A percentile compares a stretch with the other conserved stretches of the same genome.
Evolutionary conservation across 148 eudicot genomes (phyloP).

Genomic region (Chenopodium formosanum): DNA sequence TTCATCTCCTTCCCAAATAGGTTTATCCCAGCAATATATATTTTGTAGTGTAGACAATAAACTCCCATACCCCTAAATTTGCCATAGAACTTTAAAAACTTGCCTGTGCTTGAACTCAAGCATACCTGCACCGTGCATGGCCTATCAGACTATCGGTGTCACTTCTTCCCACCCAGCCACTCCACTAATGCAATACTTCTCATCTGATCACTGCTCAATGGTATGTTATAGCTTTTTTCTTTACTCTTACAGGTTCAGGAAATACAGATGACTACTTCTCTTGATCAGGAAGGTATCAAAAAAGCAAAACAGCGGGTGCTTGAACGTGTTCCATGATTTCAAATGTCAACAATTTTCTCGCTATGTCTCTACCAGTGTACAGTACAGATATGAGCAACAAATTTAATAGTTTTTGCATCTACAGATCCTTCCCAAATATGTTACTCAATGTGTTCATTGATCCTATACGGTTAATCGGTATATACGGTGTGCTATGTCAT

Average conservation of each 20-base stretch:
- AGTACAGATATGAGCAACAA: slow-evolving; percentile 22
- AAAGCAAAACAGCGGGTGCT: slow-evolving; percentile 74
- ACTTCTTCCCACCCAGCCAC: not conserved
- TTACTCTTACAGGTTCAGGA: slow-evolving; percentile 76
- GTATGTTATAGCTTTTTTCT: not conserved
- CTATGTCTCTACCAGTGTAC: slow-evolving; percentile 5
- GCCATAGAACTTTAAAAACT: too few relatives aligned
- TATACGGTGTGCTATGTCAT: not conserved
- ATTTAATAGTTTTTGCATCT: not conserved
- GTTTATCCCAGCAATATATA: too few relatives aligned
- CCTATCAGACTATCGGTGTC: not conserved
- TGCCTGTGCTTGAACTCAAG: too few relatives aligned
- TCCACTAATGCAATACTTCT: too few relatives aligned
- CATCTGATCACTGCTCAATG: not conserved
- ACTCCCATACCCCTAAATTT: too few relatives aligned
- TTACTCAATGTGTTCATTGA: not conserved
- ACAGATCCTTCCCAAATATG: not conserved
- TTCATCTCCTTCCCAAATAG: not conserved
- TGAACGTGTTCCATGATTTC: slow-evolving; percentile 73
- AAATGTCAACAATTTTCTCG: not conserved
- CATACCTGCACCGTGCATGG: too few relatives aligned
- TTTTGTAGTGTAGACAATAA: too few relatives aligned
- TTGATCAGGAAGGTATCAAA: slow-evolving; percentile 91
- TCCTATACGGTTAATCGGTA: not conserved
- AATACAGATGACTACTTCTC: slow-evolving; percentile 78